phyloP scores from a whole-genome alignment of 2,329 filamentous ascomycete species.

The Botrytis paeoniae region DNA sequence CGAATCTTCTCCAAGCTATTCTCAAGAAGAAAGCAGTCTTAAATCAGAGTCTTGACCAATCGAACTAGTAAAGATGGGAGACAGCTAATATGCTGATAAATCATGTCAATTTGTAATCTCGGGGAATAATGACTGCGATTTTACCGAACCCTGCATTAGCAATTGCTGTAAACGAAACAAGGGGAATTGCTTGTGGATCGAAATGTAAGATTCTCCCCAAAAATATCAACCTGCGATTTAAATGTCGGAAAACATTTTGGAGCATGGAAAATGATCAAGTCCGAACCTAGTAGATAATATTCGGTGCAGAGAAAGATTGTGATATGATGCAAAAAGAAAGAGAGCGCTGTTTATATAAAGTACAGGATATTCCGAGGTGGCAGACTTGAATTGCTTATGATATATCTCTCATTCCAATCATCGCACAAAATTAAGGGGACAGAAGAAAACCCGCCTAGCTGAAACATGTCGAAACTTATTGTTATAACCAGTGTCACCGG shows the following conservation, averaged over 20 bases:
- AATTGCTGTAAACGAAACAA: too few species aligned
- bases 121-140: neutral
- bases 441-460: neutral
- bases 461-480: neutral
- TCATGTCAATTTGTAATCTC: neutral
- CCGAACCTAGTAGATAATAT: neutral
- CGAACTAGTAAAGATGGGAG: neutral
- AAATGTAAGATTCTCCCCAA: neutral
- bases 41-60: neutral
- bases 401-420: neutral
- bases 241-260: neutral
- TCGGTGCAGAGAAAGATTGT: neutral
- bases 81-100: neutral
- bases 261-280: neutral
- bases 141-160: neutral
- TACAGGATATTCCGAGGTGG: too few species aligned
- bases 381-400: neutral
- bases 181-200: neutral
- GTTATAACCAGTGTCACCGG: slow-evolving; percentile 3
- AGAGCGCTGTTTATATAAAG: neutral
- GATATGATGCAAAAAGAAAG: neutral
- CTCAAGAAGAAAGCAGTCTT: neutral
- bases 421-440: neutral
- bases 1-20: neutral
- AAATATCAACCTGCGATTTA: neutral